phyloP scores from a whole-genome alignment of 1,139 yeast species.

The Candida glucosophila region DNA sequence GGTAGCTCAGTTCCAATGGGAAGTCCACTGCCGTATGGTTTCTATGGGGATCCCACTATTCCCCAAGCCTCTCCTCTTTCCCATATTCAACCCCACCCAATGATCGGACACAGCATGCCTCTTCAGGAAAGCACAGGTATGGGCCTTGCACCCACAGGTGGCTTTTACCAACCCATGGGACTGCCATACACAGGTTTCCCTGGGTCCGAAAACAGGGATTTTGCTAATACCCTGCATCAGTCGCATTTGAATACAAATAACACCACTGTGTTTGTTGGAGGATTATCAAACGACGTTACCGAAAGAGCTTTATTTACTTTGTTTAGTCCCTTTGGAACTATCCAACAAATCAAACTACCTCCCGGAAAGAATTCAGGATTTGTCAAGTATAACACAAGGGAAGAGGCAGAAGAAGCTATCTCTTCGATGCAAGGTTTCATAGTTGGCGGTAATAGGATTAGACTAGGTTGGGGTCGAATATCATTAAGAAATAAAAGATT shows the following conservation, averaged over 20 bases:
- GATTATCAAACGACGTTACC: conserved; percentile 64
- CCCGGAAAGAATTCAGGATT: conserved; percentile 93
- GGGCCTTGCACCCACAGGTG: conserved; percentile 37
- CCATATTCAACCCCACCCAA: conserved; percentile 1
- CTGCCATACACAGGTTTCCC: conserved; percentile 64
- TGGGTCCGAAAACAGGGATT: not conserved
- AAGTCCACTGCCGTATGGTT: conserved; percentile 24
- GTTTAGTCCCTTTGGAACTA: conserved; percentile 79
- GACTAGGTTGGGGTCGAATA: conserved; percentile 84
- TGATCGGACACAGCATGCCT: too few species aligned
- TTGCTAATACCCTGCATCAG: too few species aligned
- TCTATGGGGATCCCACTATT: conserved; percentile 5
- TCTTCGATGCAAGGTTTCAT: conserved; percentile 89
- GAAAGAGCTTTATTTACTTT: conserved; percentile 69
- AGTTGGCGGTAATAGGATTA: conserved; percentile 75
- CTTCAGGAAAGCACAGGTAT: too few species aligned
- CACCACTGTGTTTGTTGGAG: conserved; percentile 94
- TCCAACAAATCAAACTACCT: conserved; percentile 81
- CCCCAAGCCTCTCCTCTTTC: conserved; percentile 3
- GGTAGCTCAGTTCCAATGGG: conserved; percentile 6
- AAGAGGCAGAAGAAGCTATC: conserved; percentile 85
- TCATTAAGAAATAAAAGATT: conserved; percentile 24
- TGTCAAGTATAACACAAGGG: conserved; percentile 70
- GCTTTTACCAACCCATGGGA: conserved; percentile 30
- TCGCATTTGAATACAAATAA: too few species aligned